Conservation (phyloP, 2,329 filamentous ascomycete species). For the Fusarium anguioides region DNA sequence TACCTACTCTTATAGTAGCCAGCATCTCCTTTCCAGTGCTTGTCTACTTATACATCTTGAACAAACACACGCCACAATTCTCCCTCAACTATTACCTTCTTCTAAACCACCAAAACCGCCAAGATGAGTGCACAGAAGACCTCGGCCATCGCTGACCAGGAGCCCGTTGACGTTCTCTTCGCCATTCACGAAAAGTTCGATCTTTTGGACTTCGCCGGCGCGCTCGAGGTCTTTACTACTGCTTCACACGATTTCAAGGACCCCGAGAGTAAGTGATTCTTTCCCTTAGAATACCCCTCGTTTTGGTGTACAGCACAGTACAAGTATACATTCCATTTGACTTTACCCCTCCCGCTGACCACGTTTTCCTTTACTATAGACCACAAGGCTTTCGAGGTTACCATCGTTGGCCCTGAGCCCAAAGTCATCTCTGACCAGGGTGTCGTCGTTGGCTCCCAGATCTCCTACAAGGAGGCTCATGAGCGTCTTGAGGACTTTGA, state of each 20-base stretch:
- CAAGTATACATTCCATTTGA: constrained; percentile 3
- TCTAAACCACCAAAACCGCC: constrained; percentile 46
- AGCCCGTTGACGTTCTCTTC: constrained; percentile 70
- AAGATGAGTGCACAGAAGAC: constrained; percentile 69
- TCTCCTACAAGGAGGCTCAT: constrained; percentile 82
- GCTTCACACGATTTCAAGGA: constrained; percentile 66
- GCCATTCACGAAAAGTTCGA: constrained; percentile 70
- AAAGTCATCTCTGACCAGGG: constrained; percentile 71
- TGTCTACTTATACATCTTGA: constrained; percentile 24
- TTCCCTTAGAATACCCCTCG: constrained; percentile 3
- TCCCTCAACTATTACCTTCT: constrained; percentile 37
- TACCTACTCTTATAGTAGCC: constrained; percentile 16
- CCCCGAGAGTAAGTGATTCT: constrained; percentile 56
- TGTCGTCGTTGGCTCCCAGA: constrained; percentile 77
- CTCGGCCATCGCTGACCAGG: constrained; percentile 66
- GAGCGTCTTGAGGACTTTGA: constrained; percentile 80
- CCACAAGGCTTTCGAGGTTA: constrained; percentile 69
- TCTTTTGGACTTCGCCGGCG: constrained; percentile 67
- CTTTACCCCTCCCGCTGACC: constrained; percentile 43
- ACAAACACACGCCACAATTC: constrained; percentile 34
- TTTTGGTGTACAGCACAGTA: constrained; percentile 1
- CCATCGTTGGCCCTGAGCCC: constrained; percentile 64
- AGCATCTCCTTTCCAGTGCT: constrained; percentile 28
- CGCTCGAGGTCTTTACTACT: constrained; percentile 62
- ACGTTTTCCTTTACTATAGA: constrained; percentile 50